phyloP scores from a whole-genome alignment of 306 rosid species.

The Casuarina glauca region DNA sequence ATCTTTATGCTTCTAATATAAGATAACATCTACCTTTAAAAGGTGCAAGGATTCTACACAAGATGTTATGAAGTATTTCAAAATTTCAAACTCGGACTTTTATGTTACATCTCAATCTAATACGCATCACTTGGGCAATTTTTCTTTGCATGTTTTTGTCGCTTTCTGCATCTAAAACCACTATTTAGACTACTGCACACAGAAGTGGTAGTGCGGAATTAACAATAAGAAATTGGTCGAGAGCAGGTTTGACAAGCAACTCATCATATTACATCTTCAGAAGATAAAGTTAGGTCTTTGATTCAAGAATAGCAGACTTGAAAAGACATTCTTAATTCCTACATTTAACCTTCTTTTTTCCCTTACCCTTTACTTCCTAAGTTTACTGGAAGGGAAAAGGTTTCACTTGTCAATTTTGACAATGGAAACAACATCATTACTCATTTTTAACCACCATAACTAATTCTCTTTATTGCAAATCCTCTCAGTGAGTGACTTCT shows the following conservation, averaged over 20 bases:
- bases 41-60: not conserved
- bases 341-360: conserved; percentile 15
- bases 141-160: not conserved
- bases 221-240: conserved; percentile 27
- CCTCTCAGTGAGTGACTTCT: conserved; percentile 27
- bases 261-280: not conserved
- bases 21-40: no score
- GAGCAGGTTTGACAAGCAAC: conserved; percentile 36
- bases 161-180: not conserved
- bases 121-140: not conserved
- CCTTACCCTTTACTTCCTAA: conserved; percentile 30
- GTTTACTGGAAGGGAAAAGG: conserved; percentile 31
- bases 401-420: conserved; percentile 38
- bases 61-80: not conserved
- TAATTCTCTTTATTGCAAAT: conserved; percentile 44
- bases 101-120: not conserved
- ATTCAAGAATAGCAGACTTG: conserved; percentile 36
- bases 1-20: not conserved
- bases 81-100: conserved; percentile 1
- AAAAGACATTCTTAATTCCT: conserved; percentile 19
- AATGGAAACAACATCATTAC: conserved; percentile 36
- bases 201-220: not conserved
- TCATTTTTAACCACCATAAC: conserved; percentile 33
- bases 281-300: conserved; percentile 26
- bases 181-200: not conserved